Base-by-base conservation (phyloP, 1,139 yeast species). In the Suhomyces atakaporum region DNA sequence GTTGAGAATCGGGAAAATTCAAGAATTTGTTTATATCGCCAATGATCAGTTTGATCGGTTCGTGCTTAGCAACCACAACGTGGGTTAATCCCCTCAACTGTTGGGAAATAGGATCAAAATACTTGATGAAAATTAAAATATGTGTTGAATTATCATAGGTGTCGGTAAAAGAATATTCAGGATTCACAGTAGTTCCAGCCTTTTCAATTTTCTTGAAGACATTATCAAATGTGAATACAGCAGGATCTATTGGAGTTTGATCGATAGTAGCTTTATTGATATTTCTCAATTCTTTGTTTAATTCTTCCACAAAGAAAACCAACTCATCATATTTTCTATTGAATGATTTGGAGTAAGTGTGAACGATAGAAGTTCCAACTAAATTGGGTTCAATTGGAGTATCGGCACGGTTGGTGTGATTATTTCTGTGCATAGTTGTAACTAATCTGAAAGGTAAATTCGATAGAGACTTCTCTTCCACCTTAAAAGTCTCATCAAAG, bases 321-420 rank as follows among this genome's bases (percentile, higher is more conserved):
- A 75, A 61, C 41, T 70, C 73, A 45, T 69, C 75, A 43, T 60
- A 65, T 47, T 62, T 68, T 37, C 61, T 57, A 43, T 63, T 69
- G 50, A 68, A 70, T 24, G 56, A 54, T 37, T 63, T 68, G 31
- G 63, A 60, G 41, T 73, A 71, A 3, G 77, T 64, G 29, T 73
- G 70, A 21, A 48, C 53, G 20, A 69, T 58, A 2, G 66, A 52
- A 13, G 55, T 42, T 22, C 60, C 58, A 7, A 54, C 50, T 18
- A 54, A 31, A 8, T 65, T 63, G 3, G 61, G 66, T 2, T 72
- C 67, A 11, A 86, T 56, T 3, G 73, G 75, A 4, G 66, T 53
- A 42, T 80, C 84, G 1, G 86, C 76, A 47, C 97, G 72, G 36
- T 77, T 66, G 0, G 97, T 86, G 44, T 76, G 78, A 56, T 88